These are phyloP conservation scores for Pyricularia sp. DNA, from an alignment of 2,329 filamentous ascomycete genomes.

Conservation along the genomic window DNA sequence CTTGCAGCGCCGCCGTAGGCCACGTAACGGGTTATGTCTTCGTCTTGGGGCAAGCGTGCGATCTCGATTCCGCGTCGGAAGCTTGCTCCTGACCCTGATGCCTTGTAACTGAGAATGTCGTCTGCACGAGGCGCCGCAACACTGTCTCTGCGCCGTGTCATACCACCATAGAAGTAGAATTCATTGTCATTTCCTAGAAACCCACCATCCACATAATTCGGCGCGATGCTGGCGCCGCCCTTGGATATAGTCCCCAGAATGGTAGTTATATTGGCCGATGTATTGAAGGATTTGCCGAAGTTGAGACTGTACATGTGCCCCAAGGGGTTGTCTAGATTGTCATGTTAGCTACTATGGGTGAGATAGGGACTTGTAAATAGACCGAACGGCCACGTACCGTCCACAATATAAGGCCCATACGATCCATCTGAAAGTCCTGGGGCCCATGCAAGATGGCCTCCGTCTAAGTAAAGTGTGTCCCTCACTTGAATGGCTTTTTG, in stretches of 20 bases:
- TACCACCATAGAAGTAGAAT: constrained; percentile 56
- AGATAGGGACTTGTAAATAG: not conserved
- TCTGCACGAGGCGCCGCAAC: constrained; percentile 30
- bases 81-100: constrained; percentile 9
- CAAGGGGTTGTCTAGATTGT: constrained; percentile 34
- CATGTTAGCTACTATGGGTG: constrained; percentile 6
- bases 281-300: constrained; percentile 46
- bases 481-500: constrained; percentile 29
- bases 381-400: constrained; percentile 30
- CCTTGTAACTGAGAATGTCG: constrained; percentile 34
- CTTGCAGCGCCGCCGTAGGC: constrained; percentile 55
- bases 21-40: constrained; percentile 48
- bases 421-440: constrained; percentile 36
- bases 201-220: constrained; percentile 51
- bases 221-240: constrained; percentile 39
- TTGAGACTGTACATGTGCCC: constrained; percentile 49
- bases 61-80: constrained; percentile 35
- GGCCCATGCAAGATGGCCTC: constrained; percentile 46
- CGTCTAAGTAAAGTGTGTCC: constrained; percentile 58
- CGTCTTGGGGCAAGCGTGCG: constrained; percentile 26
- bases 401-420: constrained; percentile 11
- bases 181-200: constrained; percentile 57
- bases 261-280: constrained; percentile 39
- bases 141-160: constrained; percentile 25
- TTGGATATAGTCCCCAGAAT: constrained; percentile 41